Evolutionary conservation across 2,329 filamentous ascomycete genomes (phyloP), one percentile per base, ranked within the genome.

Genomic region (Aciculosporium take): DNA sequence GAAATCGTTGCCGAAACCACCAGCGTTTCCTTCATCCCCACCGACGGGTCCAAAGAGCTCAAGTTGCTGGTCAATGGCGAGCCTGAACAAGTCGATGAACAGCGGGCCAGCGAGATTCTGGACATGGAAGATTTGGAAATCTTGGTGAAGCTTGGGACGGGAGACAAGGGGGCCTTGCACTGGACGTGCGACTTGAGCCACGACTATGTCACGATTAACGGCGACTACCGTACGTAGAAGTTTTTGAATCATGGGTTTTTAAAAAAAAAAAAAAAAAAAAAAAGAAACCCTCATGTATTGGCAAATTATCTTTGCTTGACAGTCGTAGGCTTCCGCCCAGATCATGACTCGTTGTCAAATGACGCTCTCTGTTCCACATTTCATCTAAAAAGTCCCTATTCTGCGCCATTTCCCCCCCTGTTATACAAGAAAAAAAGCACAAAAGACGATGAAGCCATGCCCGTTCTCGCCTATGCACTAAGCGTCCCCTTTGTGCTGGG

Each of bases 401-500:
- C n/a, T n/a, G n/a, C n/a, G n/a, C n/a, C n/a, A n/a, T n/a, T n/a
- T n/a, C n/a, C n/a, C n/a, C n/a, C n/a, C n/a, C n/a, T n/a, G n/a
- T n/a, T n/a, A n/a, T n/a, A n/a, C n/a, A n/a, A n/a, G n/a, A n/a
- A n/a, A n/a, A n/a, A n/a, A n/a, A n/a, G n/a, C n/a, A n/a, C n/a
- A n/a, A n/a, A n/a, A n/a, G n/a, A n/a, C n/a, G n/a, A n/a, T n/a
- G n/a, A n/a, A n/a, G n/a, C n/a, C n/a, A n/a, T n/a, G n/a, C n/a
- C n/a, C n/a, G n/a, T n/a, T n/a, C n/a, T 7, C 7, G n/a, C 46
- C 35, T 61, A 79, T 13, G 74, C 73, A 54, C 68, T 78, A 62
- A 95, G 61, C 27, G 94, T 94, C 9, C 89, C 89, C 74, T 96
- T 96, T 7, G 89, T 96, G 66, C 88, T 95, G 40, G 88, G 84